These are phyloP conservation scores for Penicillium sp. DNA, from an alignment of 2,329 filamentous ascomycete species.

Conservation along the genomic window DNA sequence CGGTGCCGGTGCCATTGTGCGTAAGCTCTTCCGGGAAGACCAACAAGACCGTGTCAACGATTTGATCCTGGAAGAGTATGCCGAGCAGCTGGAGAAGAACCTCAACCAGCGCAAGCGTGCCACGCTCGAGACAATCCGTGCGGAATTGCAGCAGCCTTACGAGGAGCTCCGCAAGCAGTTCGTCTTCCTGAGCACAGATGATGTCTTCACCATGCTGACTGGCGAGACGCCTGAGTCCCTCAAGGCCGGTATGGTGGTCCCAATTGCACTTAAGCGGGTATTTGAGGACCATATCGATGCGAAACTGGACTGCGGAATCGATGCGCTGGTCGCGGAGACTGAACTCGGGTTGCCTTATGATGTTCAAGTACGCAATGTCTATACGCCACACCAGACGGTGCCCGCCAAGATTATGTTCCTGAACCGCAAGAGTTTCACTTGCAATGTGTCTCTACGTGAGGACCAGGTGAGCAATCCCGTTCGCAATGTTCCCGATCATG, in stretches of 20 bases:
- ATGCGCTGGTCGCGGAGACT: slow-evolving; percentile 80
- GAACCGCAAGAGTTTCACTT: slow-evolving; percentile 81
- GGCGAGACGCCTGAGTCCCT: slow-evolving; percentile 87
- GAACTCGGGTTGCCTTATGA: slow-evolving; percentile 76
- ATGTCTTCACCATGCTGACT: slow-evolving; percentile 95
- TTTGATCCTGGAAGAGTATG: slow-evolving; percentile 93
- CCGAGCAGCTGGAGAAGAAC: slow-evolving; percentile 89
- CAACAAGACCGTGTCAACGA: slow-evolving; percentile 95
- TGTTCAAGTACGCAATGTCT: slow-evolving; percentile 71
- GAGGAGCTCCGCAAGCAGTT: slow-evolving; percentile 90
- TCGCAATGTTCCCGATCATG: slow-evolving; percentile 69
- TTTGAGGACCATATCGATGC: slow-evolving; percentile 93
- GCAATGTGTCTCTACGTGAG: slow-evolving; percentile 82
- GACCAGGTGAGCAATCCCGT: slow-evolving; percentile 75
- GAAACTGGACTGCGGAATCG: slow-evolving; percentile 90
- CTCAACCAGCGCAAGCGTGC: slow-evolving; percentile 94
- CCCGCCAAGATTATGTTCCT: slow-evolving; percentile 86
- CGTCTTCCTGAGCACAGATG: slow-evolving; percentile 67
- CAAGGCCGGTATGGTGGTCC: slow-evolving; percentile 86
- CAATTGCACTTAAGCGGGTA: slow-evolving; percentile 83
- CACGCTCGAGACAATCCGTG: slow-evolving; percentile 93
- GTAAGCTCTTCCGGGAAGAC: slow-evolving; percentile 92
- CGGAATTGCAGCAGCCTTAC: slow-evolving; percentile 88
- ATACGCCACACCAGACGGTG: slow-evolving; percentile 78
- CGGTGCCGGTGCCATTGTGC: slow-evolving; percentile 85